Evolutionary conservation across 176 grass and related monocot genomes (phyloP), one percentile per base, ranked within the genome.

Genomic region (Bromus sterilis): DNA sequence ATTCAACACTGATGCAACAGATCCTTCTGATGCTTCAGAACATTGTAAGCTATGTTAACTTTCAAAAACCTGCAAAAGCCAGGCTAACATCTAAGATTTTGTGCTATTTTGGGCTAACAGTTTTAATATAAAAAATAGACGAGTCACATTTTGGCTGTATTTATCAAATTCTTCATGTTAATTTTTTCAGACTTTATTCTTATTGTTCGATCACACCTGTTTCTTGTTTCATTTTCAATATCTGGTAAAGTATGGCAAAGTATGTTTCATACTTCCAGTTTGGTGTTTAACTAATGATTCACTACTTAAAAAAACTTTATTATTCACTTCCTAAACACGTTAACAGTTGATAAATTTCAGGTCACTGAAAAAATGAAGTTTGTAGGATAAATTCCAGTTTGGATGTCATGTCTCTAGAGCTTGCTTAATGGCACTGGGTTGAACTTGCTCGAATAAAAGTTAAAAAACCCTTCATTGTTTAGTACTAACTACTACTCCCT

Each of bases 1-100:
- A 89, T 98, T 93, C 36, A 81, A 85, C 51, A 87, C 42, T 58
- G 89, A 95, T 72, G n/a, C 44, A 70, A 61, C 77, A 77, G 88
- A 93, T 57, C 76, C 81, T 64, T 76, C 59, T 78, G 88, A 95
- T 87, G 58, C 77, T 93, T 60, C 84, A 83, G 96, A 95, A 77
- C 88, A 89, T 71, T 78, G 94, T 97, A 82, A 88, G 85, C 23
- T 68, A 28, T 46, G 31, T 77, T 83, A 64, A 42, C 56, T 80
- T 74, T 73, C 21, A 51, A 31, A 44, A 71, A 71, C 39, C 67
- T 44, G 24, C 39, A 71, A 36, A 71, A 43, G 67, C 13, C 44
- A 39, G 67, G 23, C 41, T 43, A 70, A 71, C 23, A 40, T 71
- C 39, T 71, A 42, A 49, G 43, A 16, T 75, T 23, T 23, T 31